These are phyloP conservation scores for Dentipellis sp. DNA, from an alignment of 768 basidiomycete species.

Conservation along the genomic window DNA sequence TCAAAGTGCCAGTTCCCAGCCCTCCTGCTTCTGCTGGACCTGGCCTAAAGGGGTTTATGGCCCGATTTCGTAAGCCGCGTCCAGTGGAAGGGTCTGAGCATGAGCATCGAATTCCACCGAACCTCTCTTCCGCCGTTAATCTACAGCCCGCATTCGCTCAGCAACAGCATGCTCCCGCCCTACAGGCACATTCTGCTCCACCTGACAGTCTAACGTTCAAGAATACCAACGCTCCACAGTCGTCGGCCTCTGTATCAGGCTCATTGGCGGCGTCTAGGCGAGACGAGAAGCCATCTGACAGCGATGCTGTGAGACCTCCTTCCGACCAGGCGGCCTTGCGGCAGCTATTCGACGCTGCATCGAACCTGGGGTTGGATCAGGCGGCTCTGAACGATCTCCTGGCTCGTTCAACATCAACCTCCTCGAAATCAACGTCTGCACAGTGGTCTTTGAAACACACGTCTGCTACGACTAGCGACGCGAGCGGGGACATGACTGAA, in stretches of 20 bases:
- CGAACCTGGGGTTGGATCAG: constrained; percentile 67
- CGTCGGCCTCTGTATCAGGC: background rate
- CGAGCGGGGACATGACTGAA: constrained; percentile 4
- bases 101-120: constrained; percentile 16
- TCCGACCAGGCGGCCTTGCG: constrained; percentile 46
- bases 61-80: constrained; percentile 51
- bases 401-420: constrained; percentile 59
- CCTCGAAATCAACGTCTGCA: constrained; percentile 40
- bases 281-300: constrained; percentile 1
- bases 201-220: constrained; percentile 11
- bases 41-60: constrained; percentile 73
- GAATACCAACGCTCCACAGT: background rate
- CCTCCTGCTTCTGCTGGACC: constrained; percentile 69
- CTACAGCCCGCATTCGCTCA: constrained; percentile 4
- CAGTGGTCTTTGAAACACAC: constrained; percentile 34
- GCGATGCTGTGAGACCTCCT: background rate
- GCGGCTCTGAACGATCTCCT: constrained; percentile 61
- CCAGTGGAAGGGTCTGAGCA: constrained; percentile 19
- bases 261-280: background rate
- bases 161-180: background rate
- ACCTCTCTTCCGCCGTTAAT: constrained; percentile 5
- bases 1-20: constrained; percentile 45
- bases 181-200: constrained; percentile 9
- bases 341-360: constrained; percentile 71
- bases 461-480: constrained; percentile 26